phyloP scores from a whole-genome alignment of 2,329 filamentous ascomycete species.

The Ascocoryne sarcoides region DNA sequence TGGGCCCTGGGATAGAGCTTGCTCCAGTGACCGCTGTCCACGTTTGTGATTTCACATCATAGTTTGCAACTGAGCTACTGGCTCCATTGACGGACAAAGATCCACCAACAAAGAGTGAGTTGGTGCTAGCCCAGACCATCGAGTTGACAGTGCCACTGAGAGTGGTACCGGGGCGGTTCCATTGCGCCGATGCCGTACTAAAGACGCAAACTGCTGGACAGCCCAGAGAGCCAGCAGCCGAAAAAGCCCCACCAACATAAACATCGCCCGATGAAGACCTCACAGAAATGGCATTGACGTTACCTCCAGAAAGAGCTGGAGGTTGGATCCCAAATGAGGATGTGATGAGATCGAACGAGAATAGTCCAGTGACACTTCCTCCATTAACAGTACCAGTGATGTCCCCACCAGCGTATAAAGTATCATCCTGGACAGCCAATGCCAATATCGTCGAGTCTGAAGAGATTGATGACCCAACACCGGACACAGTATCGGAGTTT shows the following conservation, averaged over 20 bases:
- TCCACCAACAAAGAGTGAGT: constrained; percentile 68
- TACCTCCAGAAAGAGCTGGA: constrained; percentile 60
- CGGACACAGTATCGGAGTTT: constrained; percentile 56
- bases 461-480: constrained; percentile 58
- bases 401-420: constrained; percentile 74
- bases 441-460: constrained; percentile 67
- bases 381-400: constrained; percentile 62
- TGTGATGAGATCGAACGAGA: constrained; percentile 67
- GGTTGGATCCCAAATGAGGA: constrained; percentile 63
- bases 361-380: constrained; percentile 58
- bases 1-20: constrained; percentile 65
- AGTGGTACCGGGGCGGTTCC: constrained; percentile 68
- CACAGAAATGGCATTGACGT: constrained; percentile 68
- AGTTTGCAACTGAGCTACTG: constrained; percentile 59
- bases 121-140: constrained; percentile 68
- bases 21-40: constrained; percentile 60
- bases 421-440: constrained; percentile 56
- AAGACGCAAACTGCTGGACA: constrained; percentile 80
- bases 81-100: constrained; percentile 62
- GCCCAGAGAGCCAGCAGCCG: constrained; percentile 70
- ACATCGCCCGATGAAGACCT: constrained; percentile 64
- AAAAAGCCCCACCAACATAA: constrained; percentile 80
- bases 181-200: constrained; percentile 60
- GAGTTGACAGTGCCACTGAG: constrained; percentile 61
- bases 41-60: constrained; percentile 54